phyloP scores from a whole-genome alignment of 2,329 filamentous ascomycete species.

The Trichoderma sp. region DNA sequence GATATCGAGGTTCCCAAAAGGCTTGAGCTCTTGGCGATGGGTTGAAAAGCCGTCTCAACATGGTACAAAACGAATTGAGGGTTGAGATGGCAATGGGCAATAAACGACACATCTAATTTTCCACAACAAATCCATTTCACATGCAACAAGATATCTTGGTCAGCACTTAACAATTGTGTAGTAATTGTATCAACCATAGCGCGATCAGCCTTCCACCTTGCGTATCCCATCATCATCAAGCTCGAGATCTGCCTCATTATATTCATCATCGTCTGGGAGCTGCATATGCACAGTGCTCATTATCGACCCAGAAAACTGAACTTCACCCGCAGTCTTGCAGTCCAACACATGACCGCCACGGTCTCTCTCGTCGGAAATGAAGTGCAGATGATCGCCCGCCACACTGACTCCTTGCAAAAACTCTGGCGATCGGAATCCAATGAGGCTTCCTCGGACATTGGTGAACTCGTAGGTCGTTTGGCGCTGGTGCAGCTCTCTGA shows the following conservation, averaged over 20 bases:
- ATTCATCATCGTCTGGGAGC: not conserved
- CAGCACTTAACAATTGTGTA: not conserved
- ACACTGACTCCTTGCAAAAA: conserved; percentile 11
- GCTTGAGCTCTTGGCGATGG: too few relatives aligned
- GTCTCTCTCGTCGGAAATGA: conserved; percentile 10
- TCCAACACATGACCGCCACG: not conserved
- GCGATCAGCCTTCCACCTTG: not conserved
- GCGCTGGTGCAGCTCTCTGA: conserved; percentile 2
- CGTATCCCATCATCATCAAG: conserved; percentile 1
- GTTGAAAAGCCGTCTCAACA: too few relatives aligned
- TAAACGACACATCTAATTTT: too few relatives aligned
- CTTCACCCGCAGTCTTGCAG: not conserved
- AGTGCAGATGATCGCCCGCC: conserved; percentile 7
- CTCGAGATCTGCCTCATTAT: not conserved
- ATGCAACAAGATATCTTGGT: too few relatives aligned
- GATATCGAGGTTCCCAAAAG: too few relatives aligned
- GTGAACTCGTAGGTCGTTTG: not conserved
- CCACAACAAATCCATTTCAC: too few relatives aligned
- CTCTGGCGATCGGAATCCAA: conserved; percentile 6
- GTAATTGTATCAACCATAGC: not conserved
- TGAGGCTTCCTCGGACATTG: not conserved
- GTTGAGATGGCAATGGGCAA: too few relatives aligned
- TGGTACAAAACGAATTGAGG: too few relatives aligned
- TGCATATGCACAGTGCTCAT: not conserved
- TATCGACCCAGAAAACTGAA: not conserved